phyloP scores from a whole-genome alignment of 2,329 filamentous ascomycete genomes.

The Incumbomyces lentus region DNA sequence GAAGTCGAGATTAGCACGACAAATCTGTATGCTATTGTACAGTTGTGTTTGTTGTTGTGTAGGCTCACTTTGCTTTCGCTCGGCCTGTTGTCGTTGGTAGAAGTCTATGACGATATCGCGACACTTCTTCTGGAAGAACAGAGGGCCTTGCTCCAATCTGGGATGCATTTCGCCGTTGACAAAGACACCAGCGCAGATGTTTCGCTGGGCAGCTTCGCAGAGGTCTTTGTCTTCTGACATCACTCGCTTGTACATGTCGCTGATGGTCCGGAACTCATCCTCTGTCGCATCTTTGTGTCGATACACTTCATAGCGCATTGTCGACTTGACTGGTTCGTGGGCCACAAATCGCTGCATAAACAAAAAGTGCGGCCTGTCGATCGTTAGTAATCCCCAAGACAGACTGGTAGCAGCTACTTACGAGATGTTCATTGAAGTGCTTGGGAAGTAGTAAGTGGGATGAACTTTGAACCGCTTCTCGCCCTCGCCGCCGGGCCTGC shows the following conservation, averaged over 20 bases:
- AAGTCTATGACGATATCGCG: constrained; percentile 41
- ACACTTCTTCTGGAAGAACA: constrained; percentile 46
- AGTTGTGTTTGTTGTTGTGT: constrained; percentile 17
- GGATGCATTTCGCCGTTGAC: constrained; percentile 55
- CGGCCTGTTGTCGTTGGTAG: constrained; percentile 36
- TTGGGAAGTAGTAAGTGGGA: constrained; percentile 19
- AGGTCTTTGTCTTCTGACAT: constrained; percentile 56
- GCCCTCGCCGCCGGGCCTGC: constrained; percentile 12
- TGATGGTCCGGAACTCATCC: constrained; percentile 47
- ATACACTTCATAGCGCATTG: constrained; percentile 55
- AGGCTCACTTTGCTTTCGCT: constrained; percentile 43
- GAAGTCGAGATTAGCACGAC: too few species aligned
- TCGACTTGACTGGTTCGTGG: constrained; percentile 37
- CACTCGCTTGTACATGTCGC: constrained; percentile 52
- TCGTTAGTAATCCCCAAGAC: constrained; percentile 3
- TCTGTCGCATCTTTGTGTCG: constrained; percentile 50
- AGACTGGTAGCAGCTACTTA: constrained; percentile 8
- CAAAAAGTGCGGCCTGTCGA: constrained; percentile 48
- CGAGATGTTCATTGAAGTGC: constrained; percentile 15
- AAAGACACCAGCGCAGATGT: constrained; percentile 52
- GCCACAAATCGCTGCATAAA: constrained; percentile 55
- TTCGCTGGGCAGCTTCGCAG: constrained; percentile 49
- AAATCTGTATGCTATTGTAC: too few species aligned
- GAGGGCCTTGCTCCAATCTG: constrained; percentile 47
- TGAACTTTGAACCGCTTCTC: constrained; percentile 10